Percentiles rank a stretch among this genome's conserved stretches.
Conservation (phyloP, 306 rosid species). For the Albizia julibrissin region DNA sequence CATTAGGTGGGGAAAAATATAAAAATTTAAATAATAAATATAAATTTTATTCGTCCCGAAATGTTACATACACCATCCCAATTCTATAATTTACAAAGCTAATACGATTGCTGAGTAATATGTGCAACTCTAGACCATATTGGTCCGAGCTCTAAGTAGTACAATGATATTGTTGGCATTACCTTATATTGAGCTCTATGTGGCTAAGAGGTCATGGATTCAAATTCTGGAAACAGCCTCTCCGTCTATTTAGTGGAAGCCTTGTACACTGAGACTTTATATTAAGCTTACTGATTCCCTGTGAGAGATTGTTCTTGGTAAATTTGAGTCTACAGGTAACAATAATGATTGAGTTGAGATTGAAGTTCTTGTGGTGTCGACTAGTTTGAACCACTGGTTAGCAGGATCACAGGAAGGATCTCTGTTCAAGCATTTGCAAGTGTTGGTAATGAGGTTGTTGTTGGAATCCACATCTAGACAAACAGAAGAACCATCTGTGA, state of each 20-base stretch:
- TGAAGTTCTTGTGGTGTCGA: constrained; percentile 54
- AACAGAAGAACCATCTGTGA: constrained; percentile 42
- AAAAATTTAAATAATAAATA: background rate
- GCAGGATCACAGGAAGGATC: constrained; percentile 66
- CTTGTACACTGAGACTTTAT: background rate
- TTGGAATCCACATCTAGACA: constrained; percentile 73
- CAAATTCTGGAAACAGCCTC: too few relatives aligned
- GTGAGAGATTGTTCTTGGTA: constrained; percentile 9
- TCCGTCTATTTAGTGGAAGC: too few relatives aligned
- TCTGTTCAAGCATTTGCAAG: constrained; percentile 68
- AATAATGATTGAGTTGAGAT: background rate
- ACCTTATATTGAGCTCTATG: constrained; percentile 1
- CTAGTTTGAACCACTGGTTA: constrained; percentile 87
- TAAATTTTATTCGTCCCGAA: background rate
- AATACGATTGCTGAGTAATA: background rate
- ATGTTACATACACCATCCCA: background rate
- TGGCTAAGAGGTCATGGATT: too few relatives aligned
- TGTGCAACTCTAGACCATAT: background rate
- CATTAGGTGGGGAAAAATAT: too few relatives aligned
- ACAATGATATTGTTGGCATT: background rate
- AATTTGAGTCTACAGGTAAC: constrained; percentile 25
- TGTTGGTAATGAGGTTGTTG: constrained; percentile 58
- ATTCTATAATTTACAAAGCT: background rate
- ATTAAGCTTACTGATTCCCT: constrained; percentile 18
- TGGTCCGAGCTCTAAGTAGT: background rate